phyloP scores from a whole-genome alignment of 495 filamentous ascomycete species.

The Daldinia bambusicola region DNA sequence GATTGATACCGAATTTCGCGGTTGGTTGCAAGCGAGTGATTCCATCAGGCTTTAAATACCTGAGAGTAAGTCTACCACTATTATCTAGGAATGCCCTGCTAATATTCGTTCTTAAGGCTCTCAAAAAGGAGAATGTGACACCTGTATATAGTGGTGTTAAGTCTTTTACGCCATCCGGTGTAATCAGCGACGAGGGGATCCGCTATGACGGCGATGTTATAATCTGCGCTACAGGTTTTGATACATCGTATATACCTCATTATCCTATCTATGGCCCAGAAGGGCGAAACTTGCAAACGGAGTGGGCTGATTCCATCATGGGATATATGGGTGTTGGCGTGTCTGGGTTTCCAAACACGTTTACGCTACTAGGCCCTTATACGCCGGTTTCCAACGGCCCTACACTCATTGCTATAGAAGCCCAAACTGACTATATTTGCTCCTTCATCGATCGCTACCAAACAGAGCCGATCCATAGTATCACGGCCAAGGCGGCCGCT shows the following conservation, averaged over 20 bases:
- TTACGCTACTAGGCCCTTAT: conserved; percentile 62
- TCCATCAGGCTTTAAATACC: not conserved
- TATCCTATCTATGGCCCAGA: conserved; percentile 24
- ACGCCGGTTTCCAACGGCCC: conserved; percentile 57
- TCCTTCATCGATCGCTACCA: conserved; percentile 59
- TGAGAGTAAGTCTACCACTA: not conserved
- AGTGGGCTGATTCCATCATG: conserved; percentile 52
- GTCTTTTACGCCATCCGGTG: conserved; percentile 58
- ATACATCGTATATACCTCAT: conserved; percentile 49
- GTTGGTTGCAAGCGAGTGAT: conserved; percentile 31
- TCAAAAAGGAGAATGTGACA: conserved; percentile 52
- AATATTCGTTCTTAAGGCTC: not conserved
- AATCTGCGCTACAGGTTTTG: conserved; percentile 60
- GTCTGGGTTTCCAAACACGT: conserved; percentile 58
- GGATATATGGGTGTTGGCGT: conserved; percentile 55
- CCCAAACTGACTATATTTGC: conserved; percentile 58
- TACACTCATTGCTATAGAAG: conserved; percentile 54
- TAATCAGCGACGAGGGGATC: conserved; percentile 60
- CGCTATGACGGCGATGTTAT: conserved; percentile 59
- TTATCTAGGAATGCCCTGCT: not conserved
- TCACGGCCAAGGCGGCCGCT: conserved; percentile 51
- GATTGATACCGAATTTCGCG: conserved; percentile 55
- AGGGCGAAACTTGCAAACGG: conserved; percentile 48
- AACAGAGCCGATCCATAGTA: conserved; percentile 57
- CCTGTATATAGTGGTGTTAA: conserved; percentile 55